Evolutionary conservation across 345 rosid genomes (phyloP), one percentile per base, ranked within the genome.

Genomic region (Pugionium cornutum): DNA sequence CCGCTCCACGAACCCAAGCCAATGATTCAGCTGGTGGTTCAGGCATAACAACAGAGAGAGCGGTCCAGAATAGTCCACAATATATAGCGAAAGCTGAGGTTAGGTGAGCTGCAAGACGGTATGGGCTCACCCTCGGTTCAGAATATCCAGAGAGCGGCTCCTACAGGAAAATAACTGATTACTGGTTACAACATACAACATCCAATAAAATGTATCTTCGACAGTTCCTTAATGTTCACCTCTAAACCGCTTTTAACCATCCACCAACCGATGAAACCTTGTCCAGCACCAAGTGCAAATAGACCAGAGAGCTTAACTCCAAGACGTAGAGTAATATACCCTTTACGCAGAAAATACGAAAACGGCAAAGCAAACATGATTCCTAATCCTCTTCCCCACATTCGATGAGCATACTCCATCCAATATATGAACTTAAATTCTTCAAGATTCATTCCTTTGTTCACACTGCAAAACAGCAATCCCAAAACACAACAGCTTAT

Each of bases 181-280:
- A 54, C 54, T 27, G 39, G 66, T 56, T 53, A 55, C 72, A 73
- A 29, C 54, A 34, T 8, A 28, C 18, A 57, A 5, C 9, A 45
- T 35, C 27, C 44, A 53, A 30, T 10, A 53, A 26, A 10, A 9
- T 8, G 51, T 26, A 1, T 5, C 35, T 46, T 31, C 0, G 1
- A 47, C 4, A 58, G 32, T 28, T 48, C 29, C 48, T 40, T 49
- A 50, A 31, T 45, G 53, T 63, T 75, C 68, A 89, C 97, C 95
- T 90, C 99, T 73, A 94, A 69, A 62, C 99, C 99, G 74, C 99
- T 94, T 78, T 88, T 94, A 32, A 94, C 99, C 99, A 94, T 90
- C 99, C 99, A 94, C 96, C 97, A 94, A 71, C 97, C 97, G 68
- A 94, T 88, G 60, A 90, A 73, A 67, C 99, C 97, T 85, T 88